Evolutionary conservation across 2,329 filamentous ascomycete genomes (phyloP), one percentile per base, ranked within the genome.

Genomic region (Coniochaeta sp.): DNA sequence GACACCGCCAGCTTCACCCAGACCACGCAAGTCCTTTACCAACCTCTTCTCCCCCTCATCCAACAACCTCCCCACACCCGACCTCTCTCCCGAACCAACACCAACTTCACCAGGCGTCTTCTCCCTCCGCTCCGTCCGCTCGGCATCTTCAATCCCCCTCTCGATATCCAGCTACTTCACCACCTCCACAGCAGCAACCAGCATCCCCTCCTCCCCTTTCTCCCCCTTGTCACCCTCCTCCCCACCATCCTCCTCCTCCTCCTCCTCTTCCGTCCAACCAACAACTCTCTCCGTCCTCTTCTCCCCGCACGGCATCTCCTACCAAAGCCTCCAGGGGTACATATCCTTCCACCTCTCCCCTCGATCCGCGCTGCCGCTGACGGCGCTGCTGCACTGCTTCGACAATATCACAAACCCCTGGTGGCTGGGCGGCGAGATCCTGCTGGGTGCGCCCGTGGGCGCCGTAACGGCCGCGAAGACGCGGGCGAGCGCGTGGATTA

Each of bases 331-430:
- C 9, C 67, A 72, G 27, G 68, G 77, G 6, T 87, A 84, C 60
- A 73, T 76, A 6, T 73, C 75, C 2, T 72, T 74, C 0, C 79
- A 85, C 60, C 77, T 86, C 3, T 68, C 79, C 2, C 63, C 70
- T 1, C 73, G 79, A 59, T 71, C 77, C 1, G 81, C 82, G 0
- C 70, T 86, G 3, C 83, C 82, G 0, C 67, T 88, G 16, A 85
- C 81, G 0, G 77, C 78, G 0, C 75, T 88, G 4, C 70, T 88
- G 14, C 84, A 87, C 62, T 79, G 78, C 50, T 83, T 86, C 65
- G 79, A 85, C 58, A 69, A 68, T 8, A 74, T 83, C 24, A 67
- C 72, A 18, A 82, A 80, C 42, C 79, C 80, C 1, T 83, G 80
- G 78, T 84, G 79, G 65, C 64, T 85, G 2, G 82, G 81, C 31